Base-by-base conservation (phyloP, 768 basidiomycete species). In the Boletellus ananiceps region DNA sequence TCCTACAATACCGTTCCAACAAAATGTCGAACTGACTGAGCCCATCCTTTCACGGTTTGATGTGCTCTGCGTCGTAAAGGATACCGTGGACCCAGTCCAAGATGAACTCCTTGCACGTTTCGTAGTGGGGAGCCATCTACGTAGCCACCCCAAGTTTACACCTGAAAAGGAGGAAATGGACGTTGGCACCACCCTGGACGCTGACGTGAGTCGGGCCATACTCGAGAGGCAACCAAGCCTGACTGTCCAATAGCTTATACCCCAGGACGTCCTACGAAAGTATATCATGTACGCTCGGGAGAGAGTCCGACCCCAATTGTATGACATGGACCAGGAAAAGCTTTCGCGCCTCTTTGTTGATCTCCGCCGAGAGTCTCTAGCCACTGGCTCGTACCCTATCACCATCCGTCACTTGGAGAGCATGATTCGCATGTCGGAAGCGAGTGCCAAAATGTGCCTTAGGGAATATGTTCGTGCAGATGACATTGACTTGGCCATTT, bases 211-310 rank as follows among this genome's bases (percentile, higher is more conserved):
- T 73, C 14, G 27, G 21, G n/a, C 34, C 15, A 15, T 14, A 16
- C 47, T 46, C 19, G 13, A 23, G 33, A 37, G 21, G 16, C 47
- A 47, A 19, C 11, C 27, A 16, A 38, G 29, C 8, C 53, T 69
- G 21, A 66, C 34, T 9, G 18, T 33, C 23, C 18, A 1, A 32
- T 50, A 99, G 95, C 81, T 97, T 58, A 98, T 99, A 58, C 90
- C 95, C 0, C 96, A 99, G 76, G 94, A 98, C 55, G 71, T 95
- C 32, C 80, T 99, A 21, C 84, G 90, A 44, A 99, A 98, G 66
- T 99, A 98, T 69, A 97, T 98, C 73, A 95, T 98, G 90, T 98
- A 98, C 61, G 93, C 94, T 0, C 83, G 92, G 51, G 96, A 98
- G 62, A 88, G 84, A 64, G 83, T 97, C 54, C 78, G 80, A 57